Conservation (phyloP, 2,329 filamentous ascomycete species). For the Exserohilum turcica region DNA sequence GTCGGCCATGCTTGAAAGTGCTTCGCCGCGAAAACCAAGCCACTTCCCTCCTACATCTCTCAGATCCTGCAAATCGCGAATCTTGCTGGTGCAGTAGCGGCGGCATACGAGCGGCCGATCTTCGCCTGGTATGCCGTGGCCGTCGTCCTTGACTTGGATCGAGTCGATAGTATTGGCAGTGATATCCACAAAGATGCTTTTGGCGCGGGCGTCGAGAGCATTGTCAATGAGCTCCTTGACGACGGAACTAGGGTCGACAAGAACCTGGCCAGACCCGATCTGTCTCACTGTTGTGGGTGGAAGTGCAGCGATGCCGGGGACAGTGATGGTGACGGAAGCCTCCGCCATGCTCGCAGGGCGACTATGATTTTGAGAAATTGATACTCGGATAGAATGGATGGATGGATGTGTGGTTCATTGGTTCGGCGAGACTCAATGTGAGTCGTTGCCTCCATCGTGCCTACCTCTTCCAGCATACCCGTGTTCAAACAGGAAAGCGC, state of each 20-base stretch:
- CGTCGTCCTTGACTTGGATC: slow-evolving; percentile 70
- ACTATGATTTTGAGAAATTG: neutral
- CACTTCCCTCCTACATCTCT: slow-evolving; percentile 60
- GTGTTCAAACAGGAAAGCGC: slow-evolving; percentile 18
- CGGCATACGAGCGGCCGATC: slow-evolving; percentile 68
- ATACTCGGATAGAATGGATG: neutral
- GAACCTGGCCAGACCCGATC: slow-evolving; percentile 65
- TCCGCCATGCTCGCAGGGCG: slow-evolving; percentile 18
- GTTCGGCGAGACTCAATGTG: neutral
- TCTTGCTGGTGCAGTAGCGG: slow-evolving; percentile 75
- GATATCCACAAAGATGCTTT: slow-evolving; percentile 67
- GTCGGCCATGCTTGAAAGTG: slow-evolving; percentile 68
- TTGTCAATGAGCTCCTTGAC: slow-evolving; percentile 82
- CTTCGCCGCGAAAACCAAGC: slow-evolving; percentile 78
- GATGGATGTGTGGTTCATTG: slow-evolving; percentile 5
- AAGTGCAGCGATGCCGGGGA: slow-evolving; percentile 48
- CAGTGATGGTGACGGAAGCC: neutral
- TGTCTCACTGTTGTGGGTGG: slow-evolving; percentile 55
- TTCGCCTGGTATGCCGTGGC: slow-evolving; percentile 67
- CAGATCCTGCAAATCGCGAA: slow-evolving; percentile 67
- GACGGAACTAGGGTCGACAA: slow-evolving; percentile 64
- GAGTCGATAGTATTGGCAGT: slow-evolving; percentile 69
- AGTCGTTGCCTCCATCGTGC: slow-evolving; percentile 22
- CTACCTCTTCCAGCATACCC: slow-evolving; percentile 19
- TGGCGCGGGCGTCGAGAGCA: slow-evolving; percentile 72